Base-by-base conservation (phyloP, 768 basidiomycete species). In the Mycena vitilis region DNA sequence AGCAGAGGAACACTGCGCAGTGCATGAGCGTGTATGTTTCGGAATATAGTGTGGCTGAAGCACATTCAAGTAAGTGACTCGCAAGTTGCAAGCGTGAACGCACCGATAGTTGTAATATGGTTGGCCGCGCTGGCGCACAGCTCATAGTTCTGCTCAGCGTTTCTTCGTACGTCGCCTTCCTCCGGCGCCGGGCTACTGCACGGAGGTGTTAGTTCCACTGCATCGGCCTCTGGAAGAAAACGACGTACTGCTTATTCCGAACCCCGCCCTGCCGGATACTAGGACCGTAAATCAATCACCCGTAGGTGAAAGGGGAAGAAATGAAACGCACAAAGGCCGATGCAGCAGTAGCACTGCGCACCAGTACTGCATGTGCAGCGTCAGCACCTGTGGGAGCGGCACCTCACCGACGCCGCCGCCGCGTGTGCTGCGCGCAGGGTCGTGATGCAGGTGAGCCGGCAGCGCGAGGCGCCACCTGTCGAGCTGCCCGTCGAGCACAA, bases 331-430 rank as follows among this genome's bases (percentile, higher is more conserved):
- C 92, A 94, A 94, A 13, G 93, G 93, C 20, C 93, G 87, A 76
- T 94, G 92, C 57, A 94, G 78, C 36, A 95, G 75, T 38, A 95
- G 76, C 25, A 90, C 88, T 13, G 91, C 87, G 74, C 91, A 92
- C 93, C 93, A 95, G 74, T 94, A 94, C 73, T 93, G 91, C 92
- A 94, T 91, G 74, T 94, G 93, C 57, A 95, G 80, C 47, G 90
- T 91, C 63, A 94, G 79, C 30, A 92, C 79, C 71, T 92, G 89
- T 5, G 92, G 91, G 2, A 85, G 84, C 8, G 86, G 86, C 22
- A 82, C 71, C 30, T 65, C 70, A 13, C 52, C 58, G 18, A 40
- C 52, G 22, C 52, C 40, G 6, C 45, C 49, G 40, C 22, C 23
- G 16, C 66, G 61, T 18, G 48, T 60, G 22, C 37, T 56, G 38